These are phyloP conservation scores for Phyllosticta citribraziliensis DNA, from an alignment of 2,329 filamentous ascomycete species.

Conservation along the genomic window DNA sequence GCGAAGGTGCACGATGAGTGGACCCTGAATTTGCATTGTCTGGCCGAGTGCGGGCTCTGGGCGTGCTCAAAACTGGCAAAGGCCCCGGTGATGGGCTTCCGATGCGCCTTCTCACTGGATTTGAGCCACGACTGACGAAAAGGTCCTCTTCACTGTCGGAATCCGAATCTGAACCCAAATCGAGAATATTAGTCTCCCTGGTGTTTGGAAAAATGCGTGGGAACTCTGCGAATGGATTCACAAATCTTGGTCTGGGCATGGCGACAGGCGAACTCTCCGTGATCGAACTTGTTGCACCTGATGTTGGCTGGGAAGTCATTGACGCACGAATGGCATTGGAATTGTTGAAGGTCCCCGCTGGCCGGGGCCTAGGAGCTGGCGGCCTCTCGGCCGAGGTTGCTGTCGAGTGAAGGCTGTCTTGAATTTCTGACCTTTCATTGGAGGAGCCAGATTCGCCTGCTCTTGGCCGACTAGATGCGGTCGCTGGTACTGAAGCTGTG, in stretches of 20 bases:
- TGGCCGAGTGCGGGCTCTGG: not conserved
- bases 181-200: not conserved
- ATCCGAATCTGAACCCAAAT: not conserved
- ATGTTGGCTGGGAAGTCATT: not conserved
- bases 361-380: too few relatives aligned
- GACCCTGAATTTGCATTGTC: not conserved
- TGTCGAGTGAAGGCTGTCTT: too few relatives aligned
- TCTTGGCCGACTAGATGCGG: too few relatives aligned
- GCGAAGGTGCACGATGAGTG: not conserved
- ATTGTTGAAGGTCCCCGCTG: too few relatives aligned
- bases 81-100: not conserved
- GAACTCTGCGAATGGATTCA: not conserved
- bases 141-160: constrained; percentile 1
- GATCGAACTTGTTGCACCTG: not conserved
- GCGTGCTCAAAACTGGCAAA: not conserved
- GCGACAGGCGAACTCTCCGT: not conserved
- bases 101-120: not conserved
- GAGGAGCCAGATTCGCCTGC: too few relatives aligned
- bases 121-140: not conserved
- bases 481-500: too few relatives aligned
- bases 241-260: not conserved
- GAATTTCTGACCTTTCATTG: too few relatives aligned
- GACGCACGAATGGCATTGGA: too few relatives aligned
- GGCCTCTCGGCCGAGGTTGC: too few relatives aligned
- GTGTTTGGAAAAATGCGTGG: not conserved